These are phyloP conservation scores for Parasarocladium wereldwijsianum DNA, from an alignment of 2,329 filamentous ascomycete species.

Conservation along the genomic window DNA sequence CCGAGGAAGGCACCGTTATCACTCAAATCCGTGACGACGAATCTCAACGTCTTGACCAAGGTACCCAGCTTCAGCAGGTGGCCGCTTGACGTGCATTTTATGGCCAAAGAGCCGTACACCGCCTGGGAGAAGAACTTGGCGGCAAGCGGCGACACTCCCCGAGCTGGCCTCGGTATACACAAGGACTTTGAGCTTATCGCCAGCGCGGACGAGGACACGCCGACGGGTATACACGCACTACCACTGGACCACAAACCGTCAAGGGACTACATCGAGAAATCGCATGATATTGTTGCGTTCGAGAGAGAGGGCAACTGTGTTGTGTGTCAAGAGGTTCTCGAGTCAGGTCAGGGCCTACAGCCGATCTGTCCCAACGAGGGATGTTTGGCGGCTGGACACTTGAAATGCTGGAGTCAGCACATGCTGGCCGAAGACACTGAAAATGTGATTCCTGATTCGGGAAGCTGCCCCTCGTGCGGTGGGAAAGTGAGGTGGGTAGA, in stretches of 20 bases:
- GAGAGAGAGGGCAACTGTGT: constrained; percentile 41
- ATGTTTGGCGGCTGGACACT: constrained; percentile 43
- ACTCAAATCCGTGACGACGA: constrained; percentile 57
- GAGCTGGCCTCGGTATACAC: constrained; percentile 33
- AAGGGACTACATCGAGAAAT: constrained; percentile 40
- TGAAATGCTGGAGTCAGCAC: constrained; percentile 43
- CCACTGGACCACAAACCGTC: constrained; percentile 39
- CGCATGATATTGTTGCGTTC: constrained; percentile 36
- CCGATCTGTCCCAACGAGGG: constrained; percentile 37
- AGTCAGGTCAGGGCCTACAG: constrained; percentile 34
- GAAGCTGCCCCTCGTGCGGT: constrained; percentile 57
- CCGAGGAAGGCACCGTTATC: constrained; percentile 43
- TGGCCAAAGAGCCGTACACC: constrained; percentile 51
- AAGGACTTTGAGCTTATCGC: constrained; percentile 34
- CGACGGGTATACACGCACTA: constrained; percentile 37
- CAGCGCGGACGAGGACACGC: constrained; percentile 5
- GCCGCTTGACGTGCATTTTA: constrained; percentile 74
- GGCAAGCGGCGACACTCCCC: constrained; percentile 30
- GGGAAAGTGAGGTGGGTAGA: constrained; percentile 52
- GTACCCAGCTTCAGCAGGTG: constrained; percentile 68
- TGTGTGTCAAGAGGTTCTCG: constrained; percentile 31
- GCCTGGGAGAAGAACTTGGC: constrained; percentile 51
- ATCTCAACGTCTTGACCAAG: constrained; percentile 66
- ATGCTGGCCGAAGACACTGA: constrained; percentile 23
- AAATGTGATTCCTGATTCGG: constrained; percentile 45